Conservation (phyloP, 2,329 filamentous ascomycete genomes). For the Rutstroemia sp. region DNA sequence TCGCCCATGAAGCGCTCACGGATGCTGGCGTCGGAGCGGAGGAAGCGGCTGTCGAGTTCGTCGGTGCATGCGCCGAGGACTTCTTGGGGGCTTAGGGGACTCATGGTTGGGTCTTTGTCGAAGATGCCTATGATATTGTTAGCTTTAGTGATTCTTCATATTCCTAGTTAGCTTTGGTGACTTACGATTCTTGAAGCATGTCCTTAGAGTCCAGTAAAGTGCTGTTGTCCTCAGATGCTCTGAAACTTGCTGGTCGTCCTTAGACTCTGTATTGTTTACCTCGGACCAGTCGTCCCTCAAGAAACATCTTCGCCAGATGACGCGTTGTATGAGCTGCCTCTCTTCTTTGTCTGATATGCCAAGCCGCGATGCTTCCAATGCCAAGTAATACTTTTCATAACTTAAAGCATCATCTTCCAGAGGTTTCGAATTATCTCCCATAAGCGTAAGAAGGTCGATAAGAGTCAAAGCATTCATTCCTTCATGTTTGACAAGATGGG, state of each 20-base stretch:
- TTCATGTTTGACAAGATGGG: slow-evolving; percentile 62
- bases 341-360: slow-evolving; percentile 49
- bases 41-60: slow-evolving; percentile 53
- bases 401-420: slow-evolving; percentile 39
- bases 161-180: slow-evolving; percentile 18
- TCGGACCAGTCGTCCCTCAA: slow-evolving; percentile 77
- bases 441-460: slow-evolving; percentile 74
- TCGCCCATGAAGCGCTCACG: slow-evolving; percentile 62
- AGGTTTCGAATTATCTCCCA: slow-evolving; percentile 38
- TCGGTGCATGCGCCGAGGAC: slow-evolving; percentile 54
- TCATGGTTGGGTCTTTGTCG: slow-evolving; percentile 35
- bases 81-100: slow-evolving; percentile 44
- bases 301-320: slow-evolving; percentile 86
- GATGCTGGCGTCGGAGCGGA: slow-evolving; percentile 53
- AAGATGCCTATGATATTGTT: slow-evolving; percentile 29
- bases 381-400: slow-evolving; percentile 58
- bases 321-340: slow-evolving; percentile 44
- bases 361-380: slow-evolving; percentile 35
- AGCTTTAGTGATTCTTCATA: slow-evolving; percentile 21
- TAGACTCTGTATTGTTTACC: slow-evolving; percentile 70
- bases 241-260: slow-evolving; percentile 62
- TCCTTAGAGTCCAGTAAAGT: slow-evolving; percentile 58
- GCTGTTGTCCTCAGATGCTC: slow-evolving; percentile 57
- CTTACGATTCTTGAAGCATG: slow-evolving; percentile 59
- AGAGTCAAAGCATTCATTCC: slow-evolving; percentile 58